A percentile compares a stretch with the other conserved stretches of the same genome.
Evolutionary conservation across 257 asterid species (phyloP).

Genomic region (Solanum pennellii): DNA sequence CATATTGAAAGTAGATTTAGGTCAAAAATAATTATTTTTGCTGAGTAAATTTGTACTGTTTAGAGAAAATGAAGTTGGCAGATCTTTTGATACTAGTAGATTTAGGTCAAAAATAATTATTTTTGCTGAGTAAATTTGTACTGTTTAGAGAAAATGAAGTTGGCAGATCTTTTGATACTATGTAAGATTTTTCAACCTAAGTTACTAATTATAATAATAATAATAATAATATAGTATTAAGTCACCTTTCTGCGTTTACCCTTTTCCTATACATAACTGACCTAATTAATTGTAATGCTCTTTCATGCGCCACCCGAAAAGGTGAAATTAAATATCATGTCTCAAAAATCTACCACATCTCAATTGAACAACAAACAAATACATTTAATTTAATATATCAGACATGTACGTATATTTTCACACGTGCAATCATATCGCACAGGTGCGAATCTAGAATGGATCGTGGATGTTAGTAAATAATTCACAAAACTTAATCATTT

Average conservation of each 20-base stretch:
- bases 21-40: background rate
- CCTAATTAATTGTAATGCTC: background rate
- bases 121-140: background rate
- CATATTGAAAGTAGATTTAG: background rate
- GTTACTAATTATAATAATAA: background rate
- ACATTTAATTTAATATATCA: background rate
- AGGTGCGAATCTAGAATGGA: too few species aligned
- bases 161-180: background rate
- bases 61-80: background rate
- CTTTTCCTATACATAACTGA: background rate
- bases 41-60: background rate
- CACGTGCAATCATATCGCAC: background rate
- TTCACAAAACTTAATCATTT: too few species aligned
- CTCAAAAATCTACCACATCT: background rate
- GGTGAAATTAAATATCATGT: background rate
- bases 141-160: background rate
- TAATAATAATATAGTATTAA: background rate
- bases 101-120: background rate
- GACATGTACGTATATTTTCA: background rate
- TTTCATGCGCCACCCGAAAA: background rate
- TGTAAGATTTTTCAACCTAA: background rate
- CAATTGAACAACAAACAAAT: too few species aligned
- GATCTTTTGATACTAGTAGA: too few species aligned
- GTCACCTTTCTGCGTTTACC: background rate
- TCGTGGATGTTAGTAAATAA: too few species aligned